Percentiles rank a stretch among this genome's conserved stretches.
Conservation (phyloP, 495 filamentous ascomycete genomes). For the Penicillium samsonianum region DNA sequence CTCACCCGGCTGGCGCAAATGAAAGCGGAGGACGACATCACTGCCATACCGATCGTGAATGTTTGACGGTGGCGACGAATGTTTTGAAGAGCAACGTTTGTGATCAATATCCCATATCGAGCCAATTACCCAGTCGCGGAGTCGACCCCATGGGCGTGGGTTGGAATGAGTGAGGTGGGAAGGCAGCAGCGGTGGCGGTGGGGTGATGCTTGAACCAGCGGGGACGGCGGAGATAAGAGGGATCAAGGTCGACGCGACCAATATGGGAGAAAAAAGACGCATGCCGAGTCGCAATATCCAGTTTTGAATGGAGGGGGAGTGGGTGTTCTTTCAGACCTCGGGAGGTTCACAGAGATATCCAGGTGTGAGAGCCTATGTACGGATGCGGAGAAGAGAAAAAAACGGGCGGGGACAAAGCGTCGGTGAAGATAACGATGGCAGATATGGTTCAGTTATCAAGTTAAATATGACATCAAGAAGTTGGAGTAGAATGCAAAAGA, state of each 20-base stretch:
- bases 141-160: constrained; percentile 48
- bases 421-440: neutral
- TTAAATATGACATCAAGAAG: neutral
- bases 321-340: neutral
- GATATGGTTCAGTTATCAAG: neutral
- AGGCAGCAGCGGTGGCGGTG: constrained; percentile 41
- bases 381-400: constrained; percentile 1
- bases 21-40: constrained; percentile 88
- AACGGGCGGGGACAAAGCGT: neutral
- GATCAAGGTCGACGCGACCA: constrained; percentile 29
- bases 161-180: constrained; percentile 35
- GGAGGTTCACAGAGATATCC: constrained; percentile 1
- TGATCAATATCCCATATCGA: constrained; percentile 58
- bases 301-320: neutral
- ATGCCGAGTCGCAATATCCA: constrained; percentile 7
- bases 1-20: constrained; percentile 68
- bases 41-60: constrained; percentile 69
- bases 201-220: constrained; percentile 47
- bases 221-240: constrained; percentile 39
- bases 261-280: constrained; percentile 26
- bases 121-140: constrained; percentile 67
- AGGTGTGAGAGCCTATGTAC: constrained; percentile 1
- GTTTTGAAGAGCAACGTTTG: constrained; percentile 27
- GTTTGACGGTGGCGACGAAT: constrained; percentile 43
- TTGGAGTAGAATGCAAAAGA: neutral